Conservation (phyloP, 192 early-diverging fungal species). For the Entrophospora sp. region DNA sequence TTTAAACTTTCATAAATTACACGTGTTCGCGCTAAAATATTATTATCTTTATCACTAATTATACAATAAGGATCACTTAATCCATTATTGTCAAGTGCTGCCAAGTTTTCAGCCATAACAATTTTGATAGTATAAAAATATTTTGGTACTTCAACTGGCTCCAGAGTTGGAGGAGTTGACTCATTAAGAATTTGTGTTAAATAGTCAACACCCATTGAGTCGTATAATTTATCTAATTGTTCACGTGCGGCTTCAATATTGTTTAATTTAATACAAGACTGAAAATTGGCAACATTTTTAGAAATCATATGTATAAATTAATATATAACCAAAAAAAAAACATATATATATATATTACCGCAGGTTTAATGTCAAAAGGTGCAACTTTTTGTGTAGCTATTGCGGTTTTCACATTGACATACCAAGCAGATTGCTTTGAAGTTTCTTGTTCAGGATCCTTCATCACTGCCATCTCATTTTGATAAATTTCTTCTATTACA, state of each 20-base stretch:
- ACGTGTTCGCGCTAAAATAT: slow-evolving; percentile 42
- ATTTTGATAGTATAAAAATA: slow-evolving; percentile 64
- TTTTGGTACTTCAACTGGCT: slow-evolving; percentile 25
- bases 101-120: slow-evolving; percentile 55
- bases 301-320: too few species aligned
- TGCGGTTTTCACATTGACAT: slow-evolving; percentile 28
- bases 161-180: slow-evolving; percentile 3
- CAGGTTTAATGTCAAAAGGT: slow-evolving; percentile 40
- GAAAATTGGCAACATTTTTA: too few species aligned
- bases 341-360: slow-evolving; percentile 23
- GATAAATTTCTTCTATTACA: slow-evolving; percentile 41
- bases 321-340: neutral
- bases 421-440: slow-evolving; percentile 30
- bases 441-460: slow-evolving; percentile 23
- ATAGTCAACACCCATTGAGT: slow-evolving; percentile 48
- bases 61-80: slow-evolving; percentile 58
- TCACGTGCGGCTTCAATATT: slow-evolving; percentile 47
- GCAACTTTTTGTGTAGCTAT: slow-evolving; percentile 26
- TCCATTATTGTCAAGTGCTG: slow-evolving; percentile 51
- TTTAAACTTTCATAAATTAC: slow-evolving; percentile 59
- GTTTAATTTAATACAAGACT: slow-evolving; percentile 52
- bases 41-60: slow-evolving; percentile 38
- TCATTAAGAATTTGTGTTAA: slow-evolving; percentile 38
- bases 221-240: slow-evolving; percentile 44
- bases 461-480: slow-evolving; percentile 31